Conservation (phyloP, 75 land plant genomes). For the Selaginella moellendorffii region DNA sequence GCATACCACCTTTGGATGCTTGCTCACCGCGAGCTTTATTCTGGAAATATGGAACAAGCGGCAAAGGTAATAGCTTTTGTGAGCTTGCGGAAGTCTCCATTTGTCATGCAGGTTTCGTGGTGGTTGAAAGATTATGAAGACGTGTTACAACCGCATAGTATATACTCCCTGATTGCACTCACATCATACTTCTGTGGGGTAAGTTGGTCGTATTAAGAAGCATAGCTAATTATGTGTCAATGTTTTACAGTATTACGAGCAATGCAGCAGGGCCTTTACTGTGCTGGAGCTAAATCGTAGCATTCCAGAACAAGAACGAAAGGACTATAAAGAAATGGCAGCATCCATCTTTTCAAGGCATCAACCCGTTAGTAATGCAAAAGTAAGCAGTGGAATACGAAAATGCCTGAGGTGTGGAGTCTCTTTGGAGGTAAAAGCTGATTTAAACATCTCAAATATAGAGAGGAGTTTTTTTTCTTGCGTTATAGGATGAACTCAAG, state of each 20-base stretch:
- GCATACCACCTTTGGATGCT: conserved; percentile 27
- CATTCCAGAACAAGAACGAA: conserved; percentile 10
- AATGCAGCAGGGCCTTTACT: conserved; percentile 20
- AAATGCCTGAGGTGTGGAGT: conserved; percentile 14
- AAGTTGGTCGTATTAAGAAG: background rate
- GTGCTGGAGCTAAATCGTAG: conserved; percentile 11
- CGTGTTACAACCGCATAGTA: conserved; percentile 7
- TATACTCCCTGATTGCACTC: conserved; percentile 27
- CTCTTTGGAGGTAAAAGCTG: conserved; percentile 9
- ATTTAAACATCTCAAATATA: background rate
- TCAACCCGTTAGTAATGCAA: conserved; percentile 6
- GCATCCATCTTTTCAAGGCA: conserved; percentile 14
- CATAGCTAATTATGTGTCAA: background rate
- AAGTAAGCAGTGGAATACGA: conserved; percentile 3
- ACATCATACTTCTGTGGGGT: conserved; percentile 23
- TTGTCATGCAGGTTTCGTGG: conserved; percentile 16
- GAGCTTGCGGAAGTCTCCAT: background rate
- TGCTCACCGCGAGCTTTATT: conserved; percentile 27
- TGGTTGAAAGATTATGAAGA: conserved; percentile 24
- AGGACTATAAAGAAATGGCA: conserved; percentile 14
- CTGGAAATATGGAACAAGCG: conserved; percentile 17
- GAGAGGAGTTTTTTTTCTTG: background rate
- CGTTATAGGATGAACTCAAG: conserved; percentile 2
- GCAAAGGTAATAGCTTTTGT: conserved; percentile 11
- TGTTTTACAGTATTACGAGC: conserved; percentile 14